Conservation (phyloP, 805 yeast genomes). For the Yamadazyma olivae region DNA sequence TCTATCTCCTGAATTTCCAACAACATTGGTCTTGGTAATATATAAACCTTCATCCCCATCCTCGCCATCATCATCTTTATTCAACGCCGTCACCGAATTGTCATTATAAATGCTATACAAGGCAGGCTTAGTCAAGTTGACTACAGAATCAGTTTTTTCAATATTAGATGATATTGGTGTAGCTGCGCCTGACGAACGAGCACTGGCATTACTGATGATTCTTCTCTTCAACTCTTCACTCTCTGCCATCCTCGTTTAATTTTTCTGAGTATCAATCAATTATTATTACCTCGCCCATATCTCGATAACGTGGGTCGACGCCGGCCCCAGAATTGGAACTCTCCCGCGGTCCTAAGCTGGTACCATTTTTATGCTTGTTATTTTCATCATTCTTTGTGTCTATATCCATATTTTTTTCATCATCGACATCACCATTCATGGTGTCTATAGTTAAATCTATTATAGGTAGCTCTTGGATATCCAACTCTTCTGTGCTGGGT, state of each 20-base stretch:
- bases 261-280: too few relatives aligned
- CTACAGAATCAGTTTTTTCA: conserved; percentile 38
- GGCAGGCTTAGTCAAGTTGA: conserved; percentile 49
- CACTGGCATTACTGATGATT: conserved; percentile 1
- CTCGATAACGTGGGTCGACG: too few relatives aligned
- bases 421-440: too few relatives aligned
- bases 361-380: too few relatives aligned
- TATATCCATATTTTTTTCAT: too few relatives aligned
- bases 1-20: not conserved
- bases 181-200: conserved; percentile 1
- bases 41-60: conserved; percentile 2
- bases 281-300: too few relatives aligned
- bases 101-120: conserved; percentile 51
- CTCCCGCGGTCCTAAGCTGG: too few relatives aligned
- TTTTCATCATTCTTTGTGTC: too few relatives aligned
- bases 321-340: too few relatives aligned
- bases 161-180: conserved; percentile 20
- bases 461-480: conserved; percentile 29
- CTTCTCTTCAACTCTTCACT: conserved; percentile 5
- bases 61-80: conserved; percentile 19
- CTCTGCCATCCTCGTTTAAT: too few relatives aligned
- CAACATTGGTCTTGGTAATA: conserved; percentile 7
- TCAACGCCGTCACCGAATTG: conserved; percentile 35
- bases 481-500: conserved; percentile 46
- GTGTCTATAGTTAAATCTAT: too few relatives aligned